phyloP scores from a whole-genome alignment of 2,329 filamentous ascomycete genomes.

The Ceratocystiopsis brevicomis region DNA sequence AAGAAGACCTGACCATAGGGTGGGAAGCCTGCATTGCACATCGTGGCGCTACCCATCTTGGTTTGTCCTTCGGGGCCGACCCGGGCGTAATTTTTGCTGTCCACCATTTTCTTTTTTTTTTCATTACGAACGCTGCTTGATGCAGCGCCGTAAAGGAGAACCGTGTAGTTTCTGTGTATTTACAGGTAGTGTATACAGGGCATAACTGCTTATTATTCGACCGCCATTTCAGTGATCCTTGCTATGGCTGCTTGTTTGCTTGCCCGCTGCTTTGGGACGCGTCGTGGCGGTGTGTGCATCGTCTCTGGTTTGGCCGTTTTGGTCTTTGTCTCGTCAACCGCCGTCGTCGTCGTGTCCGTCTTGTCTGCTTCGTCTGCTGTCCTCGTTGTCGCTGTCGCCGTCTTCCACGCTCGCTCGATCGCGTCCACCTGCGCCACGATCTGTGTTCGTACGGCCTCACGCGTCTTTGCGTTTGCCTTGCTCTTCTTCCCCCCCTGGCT shows the following conservation, averaged over 20 bases:
- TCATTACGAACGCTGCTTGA: constrained; percentile 8
- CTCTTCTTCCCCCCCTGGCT: background rate
- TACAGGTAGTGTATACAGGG: too few species aligned
- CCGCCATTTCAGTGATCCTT: too few species aligned
- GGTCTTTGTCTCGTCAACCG: too few species aligned
- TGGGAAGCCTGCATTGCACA: constrained; percentile 13
- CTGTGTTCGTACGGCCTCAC: constrained; percentile 9
- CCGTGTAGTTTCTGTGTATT: too few species aligned
- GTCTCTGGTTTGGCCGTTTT: too few species aligned
- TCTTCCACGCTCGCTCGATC: constrained; percentile 2
- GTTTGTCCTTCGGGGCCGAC: constrained; percentile 12
- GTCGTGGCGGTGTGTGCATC: too few species aligned
- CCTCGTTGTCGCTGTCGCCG: background rate
- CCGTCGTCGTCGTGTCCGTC: background rate
- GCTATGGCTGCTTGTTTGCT: too few species aligned
- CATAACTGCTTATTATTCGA: too few species aligned
- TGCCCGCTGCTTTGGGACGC: too few species aligned
- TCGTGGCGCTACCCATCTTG: constrained; percentile 11
- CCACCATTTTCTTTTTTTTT: constrained; percentile 7
- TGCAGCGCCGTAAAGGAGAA: constrained; percentile 7
- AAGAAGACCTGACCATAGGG: constrained; percentile 12
- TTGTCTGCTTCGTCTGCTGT: background rate
- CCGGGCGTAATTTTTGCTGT: constrained; percentile 12
- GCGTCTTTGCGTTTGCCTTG: background rate
- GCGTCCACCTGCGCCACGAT: constrained; percentile 4